A percentile compares a stretch with the other conserved stretches of the same genome.
Evolutionary conservation across 2,329 filamentous ascomycete genomes (phyloP).

Genomic region (Fonsecaea pedrosoi): DNA sequence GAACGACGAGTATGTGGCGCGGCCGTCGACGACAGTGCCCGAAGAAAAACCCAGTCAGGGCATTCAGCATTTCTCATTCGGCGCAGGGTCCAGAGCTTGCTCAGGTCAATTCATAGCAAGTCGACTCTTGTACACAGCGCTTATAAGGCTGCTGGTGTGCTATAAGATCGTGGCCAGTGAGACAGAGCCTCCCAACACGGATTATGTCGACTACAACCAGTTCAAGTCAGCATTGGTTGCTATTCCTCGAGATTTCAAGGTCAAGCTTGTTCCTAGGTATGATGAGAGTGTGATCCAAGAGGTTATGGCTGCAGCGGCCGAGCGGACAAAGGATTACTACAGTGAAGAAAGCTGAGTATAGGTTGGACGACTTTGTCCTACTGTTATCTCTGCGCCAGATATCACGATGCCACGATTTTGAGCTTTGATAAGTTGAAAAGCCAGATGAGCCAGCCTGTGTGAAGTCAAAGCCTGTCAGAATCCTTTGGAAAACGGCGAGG

Average conservation of each 20-base stretch:
- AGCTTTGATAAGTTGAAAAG: background rate
- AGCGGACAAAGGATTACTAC: conserved; percentile 36
- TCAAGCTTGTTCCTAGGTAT: conserved; percentile 62
- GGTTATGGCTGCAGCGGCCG: conserved; percentile 29
- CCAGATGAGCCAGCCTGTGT: background rate
- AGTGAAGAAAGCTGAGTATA: conserved; percentile 19
- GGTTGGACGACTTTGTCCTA: background rate
- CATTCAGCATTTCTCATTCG: conserved; percentile 63
- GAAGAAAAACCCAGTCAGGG: conserved; percentile 55
- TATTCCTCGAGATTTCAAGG: conserved; percentile 65
- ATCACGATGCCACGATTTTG: background rate
- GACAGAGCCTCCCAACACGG: conserved; percentile 63
- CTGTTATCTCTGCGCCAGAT: background rate
- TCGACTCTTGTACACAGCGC: conserved; percentile 62
- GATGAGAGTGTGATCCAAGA: conserved; percentile 37
- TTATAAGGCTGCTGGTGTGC: conserved; percentile 60
- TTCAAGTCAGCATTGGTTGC: conserved; percentile 66
- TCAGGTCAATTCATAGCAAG: conserved; percentile 65
- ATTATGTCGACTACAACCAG: conserved; percentile 68
- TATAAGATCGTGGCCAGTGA: conserved; percentile 60
- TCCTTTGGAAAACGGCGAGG: background rate
- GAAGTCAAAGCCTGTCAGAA: background rate
- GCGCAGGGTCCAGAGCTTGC: conserved; percentile 65
- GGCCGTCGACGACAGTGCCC: conserved; percentile 43
- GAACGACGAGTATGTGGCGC: conserved; percentile 46